A percentile compares a stretch with the other conserved stretches of the same genome.
These are phyloP conservation scores for Colletotrichum gloeosporioides DNA, from an alignment of 2,329 filamentous ascomycete species.

Conservation along the genomic window DNA sequence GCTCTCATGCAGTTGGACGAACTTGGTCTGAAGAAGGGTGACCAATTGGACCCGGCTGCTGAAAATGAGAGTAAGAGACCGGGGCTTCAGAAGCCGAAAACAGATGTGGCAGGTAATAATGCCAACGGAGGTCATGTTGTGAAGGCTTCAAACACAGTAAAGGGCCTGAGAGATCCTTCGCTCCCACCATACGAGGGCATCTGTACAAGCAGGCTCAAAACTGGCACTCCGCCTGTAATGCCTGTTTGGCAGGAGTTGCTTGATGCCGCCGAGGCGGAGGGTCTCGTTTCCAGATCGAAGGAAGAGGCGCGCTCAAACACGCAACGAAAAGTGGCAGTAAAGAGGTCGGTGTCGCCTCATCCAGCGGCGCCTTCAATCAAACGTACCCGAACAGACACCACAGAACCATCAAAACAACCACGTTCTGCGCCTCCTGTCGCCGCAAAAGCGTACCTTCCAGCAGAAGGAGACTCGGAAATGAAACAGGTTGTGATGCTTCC, in stretches of 20 bases:
- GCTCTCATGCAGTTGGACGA: constrained; percentile 33
- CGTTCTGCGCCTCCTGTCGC: background rate
- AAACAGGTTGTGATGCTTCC: background rate
- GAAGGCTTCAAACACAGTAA: background rate
- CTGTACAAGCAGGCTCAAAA: constrained; percentile 46
- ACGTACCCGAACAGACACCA: background rate
- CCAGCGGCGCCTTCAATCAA: background rate
- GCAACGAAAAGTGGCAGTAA: background rate
- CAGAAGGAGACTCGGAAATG: background rate
- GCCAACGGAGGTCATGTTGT: background rate
- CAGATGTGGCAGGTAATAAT: background rate
- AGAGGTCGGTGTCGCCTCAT: background rate
- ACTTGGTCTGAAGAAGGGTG: background rate
- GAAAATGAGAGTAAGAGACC: background rate
- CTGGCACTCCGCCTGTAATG: constrained; percentile 39
- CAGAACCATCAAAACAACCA: background rate
- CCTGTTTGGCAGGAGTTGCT: constrained; percentile 44
- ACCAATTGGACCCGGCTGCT: background rate
- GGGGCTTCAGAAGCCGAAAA: background rate
- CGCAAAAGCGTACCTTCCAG: background rate
- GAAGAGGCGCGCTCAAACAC: background rate
- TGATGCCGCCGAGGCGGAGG: constrained; percentile 44
- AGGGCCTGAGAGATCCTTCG: constrained; percentile 19
- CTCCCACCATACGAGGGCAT: constrained; percentile 37
- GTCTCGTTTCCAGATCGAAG: constrained; percentile 35